Percentiles rank a stretch among this genome's conserved stretches.
Conservation (phyloP, 306 rosid species). For the Senna siamea region DNA sequence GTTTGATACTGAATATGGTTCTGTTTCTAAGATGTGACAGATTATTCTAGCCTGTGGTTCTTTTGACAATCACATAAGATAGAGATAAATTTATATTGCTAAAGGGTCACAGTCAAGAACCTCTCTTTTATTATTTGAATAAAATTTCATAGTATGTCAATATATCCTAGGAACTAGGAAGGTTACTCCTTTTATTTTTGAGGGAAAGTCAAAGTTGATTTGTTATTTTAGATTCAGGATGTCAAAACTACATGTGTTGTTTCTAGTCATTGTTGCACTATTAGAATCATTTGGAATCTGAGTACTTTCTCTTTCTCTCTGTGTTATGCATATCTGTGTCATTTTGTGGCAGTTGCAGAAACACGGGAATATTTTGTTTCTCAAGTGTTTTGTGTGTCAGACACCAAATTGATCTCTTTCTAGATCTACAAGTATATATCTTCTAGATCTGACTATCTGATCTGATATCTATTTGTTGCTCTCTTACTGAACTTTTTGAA, state of each 20-base stretch:
- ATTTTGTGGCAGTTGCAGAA: not conserved
- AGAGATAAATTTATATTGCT: constrained; percentile 20
- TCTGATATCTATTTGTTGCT: constrained; percentile 12
- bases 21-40: not conserved
- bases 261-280: constrained; percentile 1
- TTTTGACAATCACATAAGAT: constrained; percentile 19
- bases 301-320: not conserved
- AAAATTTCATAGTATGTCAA: constrained; percentile 11
- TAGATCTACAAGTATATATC: constrained; percentile 1
- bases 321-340: not conserved
- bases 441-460: too few relatives aligned
- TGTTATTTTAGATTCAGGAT: not conserved
- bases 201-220: not conserved
- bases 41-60: constrained; percentile 27
- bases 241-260: constrained; percentile 2
- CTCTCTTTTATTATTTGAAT: not conserved
- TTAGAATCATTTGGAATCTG: constrained; percentile 10
- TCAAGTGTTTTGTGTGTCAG: not conserved
- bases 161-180: constrained; percentile 10
- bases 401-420: not conserved
- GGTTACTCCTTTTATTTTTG: not conserved
- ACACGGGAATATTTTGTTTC: not conserved
- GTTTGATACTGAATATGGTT: constrained; percentile 11
- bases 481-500: constrained; percentile 7
- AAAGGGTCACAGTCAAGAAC: not conserved